Percentiles rank a stretch among this genome's conserved stretches.
Evolutionary conservation across 2,329 filamentous ascomycete genomes (phyloP).

Genomic region (Venturia nashicola): DNA sequence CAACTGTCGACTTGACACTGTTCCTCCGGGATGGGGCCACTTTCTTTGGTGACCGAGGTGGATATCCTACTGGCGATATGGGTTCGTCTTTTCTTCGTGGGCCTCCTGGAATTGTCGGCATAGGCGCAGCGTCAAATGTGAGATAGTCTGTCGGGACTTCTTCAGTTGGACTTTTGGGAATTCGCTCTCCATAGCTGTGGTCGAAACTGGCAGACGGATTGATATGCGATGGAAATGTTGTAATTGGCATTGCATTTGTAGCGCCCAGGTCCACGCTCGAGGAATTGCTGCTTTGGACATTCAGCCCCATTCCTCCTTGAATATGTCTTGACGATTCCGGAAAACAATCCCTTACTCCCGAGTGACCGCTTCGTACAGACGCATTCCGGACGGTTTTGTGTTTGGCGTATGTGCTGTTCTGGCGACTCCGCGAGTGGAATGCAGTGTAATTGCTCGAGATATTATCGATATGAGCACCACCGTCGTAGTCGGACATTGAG

Average conservation of each 20-base stretch:
- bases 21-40: slow-evolving; percentile 31
- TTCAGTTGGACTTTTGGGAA: slow-evolving; percentile 9
- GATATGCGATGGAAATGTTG: slow-evolving; percentile 44
- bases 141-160: slow-evolving; percentile 32
- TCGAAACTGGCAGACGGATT: slow-evolving; percentile 67
- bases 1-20: slow-evolving; percentile 46
- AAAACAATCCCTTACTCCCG: slow-evolving; percentile 12
- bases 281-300: slow-evolving; percentile 60
- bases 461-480: slow-evolving; percentile 18
- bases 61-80: slow-evolving; percentile 19
- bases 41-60: slow-evolving; percentile 4
- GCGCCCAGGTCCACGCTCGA: slow-evolving; percentile 52
- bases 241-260: slow-evolving; percentile 25
- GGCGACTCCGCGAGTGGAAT: slow-evolving; percentile 47
- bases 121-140: slow-evolving; percentile 72
- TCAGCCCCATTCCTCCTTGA: slow-evolving; percentile 34
- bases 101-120: slow-evolving; percentile 70
- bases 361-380: slow-evolving; percentile 23
- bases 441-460: slow-evolving; percentile 27
- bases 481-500: slow-evolving; percentile 43
- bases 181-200: slow-evolving; percentile 25
- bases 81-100: slow-evolving; percentile 46
- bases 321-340: slow-evolving; percentile 19
- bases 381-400: slow-evolving; percentile 13
- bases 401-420: slow-evolving; percentile 62